These are phyloP conservation scores for Trametes versicolor DNA, from an alignment of 1,284 basidiomycete species.

Conservation along the genomic window DNA sequence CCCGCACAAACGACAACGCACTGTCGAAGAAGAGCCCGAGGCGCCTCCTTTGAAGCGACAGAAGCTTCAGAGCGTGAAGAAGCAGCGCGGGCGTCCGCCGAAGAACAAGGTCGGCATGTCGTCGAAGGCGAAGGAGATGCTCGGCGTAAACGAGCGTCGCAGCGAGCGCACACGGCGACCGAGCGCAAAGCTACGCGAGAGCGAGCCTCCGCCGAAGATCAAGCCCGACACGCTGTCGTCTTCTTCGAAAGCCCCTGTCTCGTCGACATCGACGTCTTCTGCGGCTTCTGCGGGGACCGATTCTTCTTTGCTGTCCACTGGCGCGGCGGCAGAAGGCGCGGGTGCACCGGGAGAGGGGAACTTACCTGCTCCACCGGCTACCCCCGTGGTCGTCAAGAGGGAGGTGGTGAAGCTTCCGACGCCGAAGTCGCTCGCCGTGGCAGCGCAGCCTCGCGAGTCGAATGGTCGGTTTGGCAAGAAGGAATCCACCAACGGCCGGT, in stretches of 20 bases:
- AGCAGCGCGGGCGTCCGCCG: constrained; percentile 38
- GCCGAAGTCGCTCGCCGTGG: constrained; percentile 58
- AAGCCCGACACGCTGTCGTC: constrained; percentile 15
- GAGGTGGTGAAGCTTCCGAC: constrained; percentile 41
- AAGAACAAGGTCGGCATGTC: constrained; percentile 51
- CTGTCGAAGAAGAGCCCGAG: constrained; percentile 48
- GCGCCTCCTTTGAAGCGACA: constrained; percentile 52
- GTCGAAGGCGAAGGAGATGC: constrained; percentile 46
- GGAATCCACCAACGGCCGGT: constrained; percentile 59
- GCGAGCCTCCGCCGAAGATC: constrained; percentile 40
- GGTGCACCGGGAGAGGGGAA: constrained; percentile 16
- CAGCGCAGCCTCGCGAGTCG: constrained; percentile 57
- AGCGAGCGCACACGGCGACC: constrained; percentile 47
- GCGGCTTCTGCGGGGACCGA: constrained; percentile 24
- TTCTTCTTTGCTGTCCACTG: constrained; percentile 20
- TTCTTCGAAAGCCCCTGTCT: constrained; percentile 31
- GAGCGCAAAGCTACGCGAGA: constrained; percentile 48
- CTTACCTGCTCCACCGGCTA: constrained; percentile 4
- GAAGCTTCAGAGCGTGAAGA: constrained; percentile 36
- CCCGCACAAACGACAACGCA: constrained; percentile 44
- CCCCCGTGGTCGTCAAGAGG: constrained; percentile 32
- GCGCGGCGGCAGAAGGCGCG: constrained; percentile 17
- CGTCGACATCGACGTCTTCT: constrained; percentile 35
- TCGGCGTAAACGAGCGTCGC: constrained; percentile 43
- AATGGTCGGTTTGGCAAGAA: constrained; percentile 64